These are phyloP conservation scores for Camelina neglecta DNA, from an alignment of 345 rosid genomes.

Conservation along the genomic window DNA sequence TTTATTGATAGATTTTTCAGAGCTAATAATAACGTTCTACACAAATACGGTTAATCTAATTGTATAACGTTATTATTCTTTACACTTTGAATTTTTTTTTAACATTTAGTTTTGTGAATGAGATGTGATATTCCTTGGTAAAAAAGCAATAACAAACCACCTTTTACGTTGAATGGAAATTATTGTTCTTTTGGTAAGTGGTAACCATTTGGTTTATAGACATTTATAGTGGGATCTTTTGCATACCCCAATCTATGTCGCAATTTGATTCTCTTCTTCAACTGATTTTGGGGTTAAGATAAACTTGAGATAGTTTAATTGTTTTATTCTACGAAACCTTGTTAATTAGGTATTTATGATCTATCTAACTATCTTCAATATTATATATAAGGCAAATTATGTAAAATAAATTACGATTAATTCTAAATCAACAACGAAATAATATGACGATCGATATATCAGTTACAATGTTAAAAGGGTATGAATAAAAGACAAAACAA, in stretches of 20 bases:
- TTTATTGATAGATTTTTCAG: neutral
- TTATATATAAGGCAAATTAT: neutral
- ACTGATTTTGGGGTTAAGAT: neutral
- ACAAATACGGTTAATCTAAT: no score
- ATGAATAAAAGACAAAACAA: neutral
- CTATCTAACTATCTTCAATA: neutral
- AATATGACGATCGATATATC: no score
- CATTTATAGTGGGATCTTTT: constrained; percentile 32
- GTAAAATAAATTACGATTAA: neutral
- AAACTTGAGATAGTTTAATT: neutral
- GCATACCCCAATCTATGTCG: constrained; percentile 27
- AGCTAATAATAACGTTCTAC: neutral
- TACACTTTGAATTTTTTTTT: no score
- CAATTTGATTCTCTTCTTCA: constrained; percentile 8
- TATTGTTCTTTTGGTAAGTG: constrained; percentile 5
- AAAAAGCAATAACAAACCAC: constrained; percentile 14
- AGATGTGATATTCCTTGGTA: constrained; percentile 4
- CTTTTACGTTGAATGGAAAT: neutral
- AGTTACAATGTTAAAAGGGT: no score
- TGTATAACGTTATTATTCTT: no score
- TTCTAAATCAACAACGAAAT: neutral
- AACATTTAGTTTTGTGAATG: neutral
- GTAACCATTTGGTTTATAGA: constrained; percentile 24
- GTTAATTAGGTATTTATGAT: neutral
- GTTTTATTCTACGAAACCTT: neutral